These are phyloP conservation scores for Russula vinacea DNA, from an alignment of 768 basidiomycete genomes.

Conservation along the genomic window DNA sequence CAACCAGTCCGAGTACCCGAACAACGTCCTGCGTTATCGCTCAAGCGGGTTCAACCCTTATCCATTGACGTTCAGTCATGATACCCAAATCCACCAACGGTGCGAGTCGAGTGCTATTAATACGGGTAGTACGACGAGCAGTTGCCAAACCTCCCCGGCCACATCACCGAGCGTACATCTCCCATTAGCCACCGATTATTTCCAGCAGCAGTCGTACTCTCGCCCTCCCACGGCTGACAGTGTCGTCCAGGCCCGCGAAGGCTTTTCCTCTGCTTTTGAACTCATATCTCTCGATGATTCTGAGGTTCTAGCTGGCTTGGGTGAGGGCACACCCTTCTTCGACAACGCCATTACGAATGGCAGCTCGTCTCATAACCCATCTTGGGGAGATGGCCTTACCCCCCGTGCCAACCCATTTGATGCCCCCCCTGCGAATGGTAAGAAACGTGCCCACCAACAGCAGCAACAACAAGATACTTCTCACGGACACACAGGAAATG, in stretches of 20 bases:
- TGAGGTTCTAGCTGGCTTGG: conserved; percentile 59
- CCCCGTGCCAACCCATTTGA: conserved; percentile 26
- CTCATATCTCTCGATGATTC: conserved; percentile 78
- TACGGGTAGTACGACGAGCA: conserved; percentile 43
- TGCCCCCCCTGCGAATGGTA: conserved; percentile 29
- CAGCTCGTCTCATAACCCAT: conserved; percentile 16
- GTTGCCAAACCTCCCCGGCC: conserved; percentile 52
- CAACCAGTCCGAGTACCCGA: conserved; percentile 14
- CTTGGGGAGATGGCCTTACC: conserved; percentile 26
- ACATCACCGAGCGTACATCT: conserved; percentile 52
- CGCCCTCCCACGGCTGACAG: conserved; percentile 30
- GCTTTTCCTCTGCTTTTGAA: conserved; percentile 55
- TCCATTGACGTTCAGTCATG: conserved; percentile 29
- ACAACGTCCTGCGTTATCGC: not conserved
- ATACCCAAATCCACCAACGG: conserved; percentile 30
- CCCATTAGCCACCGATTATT: conserved; percentile 38
- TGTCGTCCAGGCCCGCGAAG: conserved; percentile 30
- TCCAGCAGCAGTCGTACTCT: conserved; percentile 20
- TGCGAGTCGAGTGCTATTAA: conserved; percentile 40
- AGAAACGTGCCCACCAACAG: conserved; percentile 29
- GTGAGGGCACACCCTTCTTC: conserved; percentile 65
- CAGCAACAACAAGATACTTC: conserved; percentile 19
- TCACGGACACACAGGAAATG: conserved; percentile 38
- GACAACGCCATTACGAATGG: conserved; percentile 21
- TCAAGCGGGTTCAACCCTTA: conserved; percentile 19